These are phyloP conservation scores for Exutisphaerella laricina DNA, from an alignment of 2,329 filamentous ascomycete genomes.

Conservation along the genomic window DNA sequence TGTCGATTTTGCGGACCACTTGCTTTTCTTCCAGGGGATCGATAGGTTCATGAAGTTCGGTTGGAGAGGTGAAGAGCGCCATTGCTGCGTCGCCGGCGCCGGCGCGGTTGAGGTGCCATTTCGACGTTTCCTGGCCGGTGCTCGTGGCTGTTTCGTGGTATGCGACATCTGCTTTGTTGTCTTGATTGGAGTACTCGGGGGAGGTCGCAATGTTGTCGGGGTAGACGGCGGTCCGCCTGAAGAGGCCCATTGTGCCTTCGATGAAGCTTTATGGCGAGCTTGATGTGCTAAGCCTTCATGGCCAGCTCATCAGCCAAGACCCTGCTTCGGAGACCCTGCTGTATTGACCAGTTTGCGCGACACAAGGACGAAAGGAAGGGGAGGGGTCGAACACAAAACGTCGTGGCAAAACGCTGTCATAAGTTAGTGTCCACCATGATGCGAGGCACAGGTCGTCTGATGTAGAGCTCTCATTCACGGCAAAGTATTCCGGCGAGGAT, in stretches of 20 bases:
- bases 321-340: no score
- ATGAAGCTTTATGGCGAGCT: not conserved
- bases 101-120: conserved; percentile 27
- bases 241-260: conserved; percentile 16
- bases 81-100: conserved; percentile 45
- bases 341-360: no score
- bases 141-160: conserved; percentile 13
- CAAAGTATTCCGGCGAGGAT: not conserved
- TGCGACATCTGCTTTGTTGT: conserved; percentile 8
- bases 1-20: conserved; percentile 52
- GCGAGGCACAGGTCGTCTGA: no score
- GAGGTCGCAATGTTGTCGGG: conserved; percentile 15
- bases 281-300: no score
- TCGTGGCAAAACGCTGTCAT: no score
- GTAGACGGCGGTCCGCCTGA: conserved; percentile 14
- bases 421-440: no score
- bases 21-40: conserved; percentile 44
- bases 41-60: conserved; percentile 40
- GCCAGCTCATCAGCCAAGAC: no score
- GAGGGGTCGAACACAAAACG: no score
- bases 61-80: conserved; percentile 44
- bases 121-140: conserved; percentile 2
- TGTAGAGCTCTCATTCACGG: no score
- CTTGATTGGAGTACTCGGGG: conserved; percentile 4
- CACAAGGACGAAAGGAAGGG: no score